Percentiles rank a stretch among this genome's conserved stretches.
These are phyloP conservation scores for Populus trichocarpa DNA, from an alignment of 441 rosid species.

Conservation along the genomic window DNA sequence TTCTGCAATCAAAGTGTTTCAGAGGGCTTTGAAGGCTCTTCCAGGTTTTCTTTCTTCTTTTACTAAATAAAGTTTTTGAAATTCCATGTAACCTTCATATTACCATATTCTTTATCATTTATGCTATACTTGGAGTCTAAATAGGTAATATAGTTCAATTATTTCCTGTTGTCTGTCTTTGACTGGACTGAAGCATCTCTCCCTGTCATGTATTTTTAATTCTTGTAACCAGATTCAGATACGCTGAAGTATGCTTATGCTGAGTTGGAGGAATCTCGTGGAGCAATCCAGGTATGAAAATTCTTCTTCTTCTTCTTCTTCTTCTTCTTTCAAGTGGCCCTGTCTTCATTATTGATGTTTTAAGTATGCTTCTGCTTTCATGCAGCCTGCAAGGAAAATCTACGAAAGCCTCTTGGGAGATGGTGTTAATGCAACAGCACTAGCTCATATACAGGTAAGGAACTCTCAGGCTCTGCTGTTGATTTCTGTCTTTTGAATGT, in stretches of 20 bases:
- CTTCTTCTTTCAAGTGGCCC: neutral
- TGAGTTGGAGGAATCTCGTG: constrained; percentile 94
- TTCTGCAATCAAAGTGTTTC: constrained; percentile 89
- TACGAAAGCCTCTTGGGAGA: constrained; percentile 77
- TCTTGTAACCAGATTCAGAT: constrained; percentile 57
- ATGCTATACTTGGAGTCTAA: neutral
- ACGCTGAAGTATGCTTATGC: constrained; percentile 92
- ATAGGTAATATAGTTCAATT: neutral
- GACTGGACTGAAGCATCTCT: neutral
- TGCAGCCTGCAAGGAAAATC: constrained; percentile 83
- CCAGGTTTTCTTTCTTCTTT: constrained; percentile 50
- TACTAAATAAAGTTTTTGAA: constrained; percentile 1
- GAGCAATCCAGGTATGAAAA: constrained; percentile 63
- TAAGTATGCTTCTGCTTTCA: constrained; percentile 24
- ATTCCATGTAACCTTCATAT: neutral
- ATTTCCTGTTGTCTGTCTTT: neutral
- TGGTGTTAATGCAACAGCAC: constrained; percentile 55
- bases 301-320: neutral
- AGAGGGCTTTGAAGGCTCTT: constrained; percentile 93
- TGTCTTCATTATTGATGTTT: constrained; percentile 13
- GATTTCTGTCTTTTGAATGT: neutral
- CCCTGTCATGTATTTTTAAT: neutral
- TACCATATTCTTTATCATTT: neutral
- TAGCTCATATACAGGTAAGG: constrained; percentile 89
- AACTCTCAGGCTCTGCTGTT: neutral